Base-by-base conservation (phyloP, 257 asterid genomes). In the Plantago major region DNA sequence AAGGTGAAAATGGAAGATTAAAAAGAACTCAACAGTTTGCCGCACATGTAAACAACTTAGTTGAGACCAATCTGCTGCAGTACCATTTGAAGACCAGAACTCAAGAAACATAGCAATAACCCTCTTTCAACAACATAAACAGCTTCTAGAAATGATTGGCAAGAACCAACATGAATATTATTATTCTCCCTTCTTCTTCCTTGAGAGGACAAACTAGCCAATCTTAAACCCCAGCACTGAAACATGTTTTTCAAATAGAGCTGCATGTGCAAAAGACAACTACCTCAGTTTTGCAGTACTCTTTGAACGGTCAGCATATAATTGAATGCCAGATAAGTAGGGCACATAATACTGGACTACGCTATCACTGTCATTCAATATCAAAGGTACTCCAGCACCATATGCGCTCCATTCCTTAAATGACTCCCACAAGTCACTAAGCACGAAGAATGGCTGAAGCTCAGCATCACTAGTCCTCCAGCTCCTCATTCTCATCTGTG, bases 341-440 rank as follows among this genome's bases (percentile, higher is more conserved):
- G 99, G 99, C 26, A 89, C 99, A 43, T 92, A 92, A 72, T 85
- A 90, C 67, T 90, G 96, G 67, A 83, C 87, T 45, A 81, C 96
- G 4, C 81, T 22, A 62, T 89, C 96, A 45, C 71, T 74, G 42
- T 79, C 95, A 63, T 84, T 76, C 78, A 92, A 70, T 68, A 87
- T 65, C 88, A 92, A 73, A 11, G 97, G 99, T 70, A 92, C 99
- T 68, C 97, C 99, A 62, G 86, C 85, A 68, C 99, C 99, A 78
- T 86, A 89, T 5, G 89, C 99, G 66, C 99, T 92, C 99, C 97
- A 89, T 74, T 92, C 96, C 71, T 81, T 83, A 64, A 84, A 92
- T 5, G 97, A 83, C 64, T 92, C 97, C 95, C 96, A 92, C 40
- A 92, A 72, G 78, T 89, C 96, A 57, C 94, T 89, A 4, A 92